phyloP scores from a whole-genome alignment of 2,329 filamentous ascomycete genomes.

The Arthrobotrys conoides region DNA sequence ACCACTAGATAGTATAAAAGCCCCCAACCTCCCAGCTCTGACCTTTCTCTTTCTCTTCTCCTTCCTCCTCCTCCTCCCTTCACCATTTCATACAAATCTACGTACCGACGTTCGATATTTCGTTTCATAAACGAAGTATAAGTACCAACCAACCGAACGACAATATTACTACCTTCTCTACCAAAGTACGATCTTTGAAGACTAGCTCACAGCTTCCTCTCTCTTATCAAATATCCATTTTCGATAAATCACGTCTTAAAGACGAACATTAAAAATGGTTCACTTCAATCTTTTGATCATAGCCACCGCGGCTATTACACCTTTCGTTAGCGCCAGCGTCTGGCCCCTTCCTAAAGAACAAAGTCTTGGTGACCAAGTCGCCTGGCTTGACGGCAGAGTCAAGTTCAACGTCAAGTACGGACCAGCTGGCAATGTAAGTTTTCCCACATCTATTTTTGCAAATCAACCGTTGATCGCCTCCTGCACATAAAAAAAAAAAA shows the following conservation, averaged over 20 bases:
- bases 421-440: slow-evolving; percentile 43
- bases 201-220: background rate
- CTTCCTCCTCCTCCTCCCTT: background rate
- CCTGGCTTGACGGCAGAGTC: slow-evolving; percentile 41
- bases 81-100: slow-evolving; percentile 9
- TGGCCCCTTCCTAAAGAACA: slow-evolving; percentile 58
- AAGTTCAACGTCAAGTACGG: slow-evolving; percentile 46
- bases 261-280: slow-evolving; percentile 32
- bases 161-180: background rate
- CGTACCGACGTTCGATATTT: slow-evolving; percentile 7
- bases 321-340: slow-evolving; percentile 27
- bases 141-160: background rate
- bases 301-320: slow-evolving; percentile 12
- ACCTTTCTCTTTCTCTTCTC: background rate
- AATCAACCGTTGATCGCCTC: no score
- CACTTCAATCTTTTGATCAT: slow-evolving; percentile 27
- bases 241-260: background rate
- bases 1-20: background rate
- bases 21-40: background rate
- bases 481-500: no score
- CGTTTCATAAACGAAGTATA: background rate
- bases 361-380: slow-evolving; percentile 38
- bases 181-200: background rate
- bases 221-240: background rate
- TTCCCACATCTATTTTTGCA: background rate